phyloP scores from a whole-genome alignment of 768 basidiomycete genomes.

The Daedaleopsis sinensis region DNA sequence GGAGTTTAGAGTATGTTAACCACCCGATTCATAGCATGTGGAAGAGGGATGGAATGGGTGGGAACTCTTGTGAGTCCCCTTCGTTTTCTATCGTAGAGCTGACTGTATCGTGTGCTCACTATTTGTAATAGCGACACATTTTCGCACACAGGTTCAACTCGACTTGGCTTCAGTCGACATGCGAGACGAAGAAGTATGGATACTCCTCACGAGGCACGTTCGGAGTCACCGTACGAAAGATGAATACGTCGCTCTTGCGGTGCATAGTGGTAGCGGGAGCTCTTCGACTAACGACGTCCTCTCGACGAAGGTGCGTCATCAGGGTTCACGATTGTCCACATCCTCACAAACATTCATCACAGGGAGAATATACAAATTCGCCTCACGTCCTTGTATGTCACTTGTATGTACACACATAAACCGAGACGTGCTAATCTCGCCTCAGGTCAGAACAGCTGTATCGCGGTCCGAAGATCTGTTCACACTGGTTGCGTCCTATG shows the following conservation, averaged over 20 bases:
- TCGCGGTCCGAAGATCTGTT: constrained; percentile 38
- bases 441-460: constrained; percentile 3
- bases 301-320: constrained; percentile 5
- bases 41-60: constrained; percentile 33
- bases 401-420: neutral
- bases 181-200: constrained; percentile 61
- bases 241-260: constrained; percentile 67
- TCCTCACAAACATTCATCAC: neutral
- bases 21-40: constrained; percentile 29
- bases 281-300: neutral
- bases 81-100: too few species aligned
- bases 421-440: neutral
- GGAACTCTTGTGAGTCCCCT: neutral
- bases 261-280: neutral
- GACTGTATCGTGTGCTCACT: neutral
- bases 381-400: constrained; percentile 46
- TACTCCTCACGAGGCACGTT: constrained; percentile 81
- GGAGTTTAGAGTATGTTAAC: neutral
- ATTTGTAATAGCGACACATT: constrained; percentile 36
- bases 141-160: constrained; percentile 42
- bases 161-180: neutral
- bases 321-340: neutral
- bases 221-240: constrained; percentile 55
- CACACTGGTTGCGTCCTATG: constrained; percentile 67
- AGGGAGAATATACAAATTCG: constrained; percentile 47